Evolutionary conservation across 495 filamentous ascomycete species (phyloP), one percentile per base, ranked within the genome.

Genomic region (Aspergillus leporis): DNA sequence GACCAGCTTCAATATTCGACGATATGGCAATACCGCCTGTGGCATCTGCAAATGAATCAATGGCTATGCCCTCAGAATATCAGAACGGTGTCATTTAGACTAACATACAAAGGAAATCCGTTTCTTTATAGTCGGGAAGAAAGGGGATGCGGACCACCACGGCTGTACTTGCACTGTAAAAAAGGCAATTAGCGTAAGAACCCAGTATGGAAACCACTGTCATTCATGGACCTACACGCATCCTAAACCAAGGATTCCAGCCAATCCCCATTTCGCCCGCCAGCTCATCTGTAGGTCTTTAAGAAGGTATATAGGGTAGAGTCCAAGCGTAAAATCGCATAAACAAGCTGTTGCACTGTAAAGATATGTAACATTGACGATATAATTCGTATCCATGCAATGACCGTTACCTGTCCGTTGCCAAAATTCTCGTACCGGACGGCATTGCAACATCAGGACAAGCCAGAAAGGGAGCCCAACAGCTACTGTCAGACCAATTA

Each of bases 381-480:
- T 31, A 31, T 28, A 28, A 9, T 51, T 31, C 2, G 48, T 51
- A 12, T 18, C 30, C 5, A 51, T 51, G 28, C 48, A 51, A n/a
- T 28, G 23, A 18, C 48, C 48, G n/a, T 51, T 4, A 31, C 48
- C 23, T 10, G 48, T 51, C 48, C 48, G 48, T 6, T 51, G 48
- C 48, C 48, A 51, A 21, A 51, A 51, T 51, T 51, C 48, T 31
- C n/a, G 9, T 18, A 51, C 21, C 16, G 48, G 48, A 28, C n/a
- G 48, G 48, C 48, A 51, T 31, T 51, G 48, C 23, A 51, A 25
- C 48, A 51, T 51, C 28, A 51, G 28, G 19, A 51, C 28, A 51
- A 51, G n/a, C 48, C 48, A 51, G 48, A 51, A 51, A 25, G 48
- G 48, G 48, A 51, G 21, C n/a, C 48, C 48, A 31, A 51, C 48